Evolutionary conservation across 2,329 filamentous ascomycete genomes (phyloP).

Genomic region (Apiospora malaysiana): DNA sequence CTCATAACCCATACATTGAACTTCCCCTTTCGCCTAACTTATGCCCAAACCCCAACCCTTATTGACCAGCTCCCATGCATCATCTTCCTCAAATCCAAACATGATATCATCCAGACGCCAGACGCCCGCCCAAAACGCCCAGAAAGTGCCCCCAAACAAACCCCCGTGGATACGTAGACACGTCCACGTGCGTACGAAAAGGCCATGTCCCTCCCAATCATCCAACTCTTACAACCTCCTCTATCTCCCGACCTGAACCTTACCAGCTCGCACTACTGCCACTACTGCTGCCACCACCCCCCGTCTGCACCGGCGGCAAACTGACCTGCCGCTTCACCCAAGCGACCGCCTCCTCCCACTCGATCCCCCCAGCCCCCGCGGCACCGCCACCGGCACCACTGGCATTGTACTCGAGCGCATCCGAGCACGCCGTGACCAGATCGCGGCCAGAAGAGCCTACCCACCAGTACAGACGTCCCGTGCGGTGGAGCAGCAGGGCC

Average conservation of each 20-base stretch:
- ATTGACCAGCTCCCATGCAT: neutral
- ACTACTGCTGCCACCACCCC: neutral
- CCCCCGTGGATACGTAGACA: neutral
- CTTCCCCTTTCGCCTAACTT: neutral
- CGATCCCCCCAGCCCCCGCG: neutral
- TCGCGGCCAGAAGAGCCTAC: neutral
- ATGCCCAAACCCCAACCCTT: neutral
- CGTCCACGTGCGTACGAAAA: neutral
- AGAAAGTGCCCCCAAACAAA: neutral
- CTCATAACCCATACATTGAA: neutral
- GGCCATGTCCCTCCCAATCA: neutral
- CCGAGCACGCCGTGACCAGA: constrained; percentile 2
- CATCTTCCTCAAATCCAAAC: neutral
- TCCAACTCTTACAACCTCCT: neutral
- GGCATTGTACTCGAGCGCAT: neutral
- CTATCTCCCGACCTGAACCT: neutral
- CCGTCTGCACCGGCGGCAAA: constrained; percentile 3
- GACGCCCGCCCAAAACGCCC: neutral
- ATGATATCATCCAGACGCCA: neutral
- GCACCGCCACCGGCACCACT: neutral
- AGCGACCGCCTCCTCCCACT: constrained; percentile 16
- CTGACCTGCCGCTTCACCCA: constrained; percentile 9
- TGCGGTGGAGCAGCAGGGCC: constrained; percentile 16
- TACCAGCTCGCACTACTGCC: neutral
- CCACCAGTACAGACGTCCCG: constrained; percentile 13